These are phyloP conservation scores for Didymella lethalis DNA, from an alignment of 2,329 filamentous ascomycete genomes.

Conservation along the genomic window DNA sequence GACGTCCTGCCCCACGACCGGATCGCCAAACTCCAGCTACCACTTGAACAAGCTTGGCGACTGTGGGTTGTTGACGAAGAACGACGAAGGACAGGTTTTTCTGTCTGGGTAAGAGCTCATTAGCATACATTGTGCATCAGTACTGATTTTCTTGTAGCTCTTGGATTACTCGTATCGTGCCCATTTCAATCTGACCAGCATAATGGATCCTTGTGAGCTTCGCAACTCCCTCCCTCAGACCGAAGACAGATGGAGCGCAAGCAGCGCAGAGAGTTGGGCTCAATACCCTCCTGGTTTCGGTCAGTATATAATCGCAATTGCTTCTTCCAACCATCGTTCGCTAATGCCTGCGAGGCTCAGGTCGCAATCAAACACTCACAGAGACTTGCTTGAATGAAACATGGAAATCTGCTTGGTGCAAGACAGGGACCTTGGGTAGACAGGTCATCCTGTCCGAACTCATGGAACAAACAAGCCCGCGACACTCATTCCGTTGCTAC, in stretches of 20 bases:
- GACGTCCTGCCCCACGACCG: neutral
- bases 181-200: neutral
- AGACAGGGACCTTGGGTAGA: neutral
- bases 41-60: neutral
- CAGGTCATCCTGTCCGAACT: neutral
- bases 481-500: neutral
- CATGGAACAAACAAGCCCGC: neutral
- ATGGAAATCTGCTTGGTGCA: neutral
- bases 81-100: neutral
- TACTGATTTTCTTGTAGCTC: neutral
- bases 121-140: neutral
- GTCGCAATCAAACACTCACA: neutral
- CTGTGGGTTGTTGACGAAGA: neutral
- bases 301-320: neutral
- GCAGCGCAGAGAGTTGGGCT: neutral
- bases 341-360: neutral
- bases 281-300: neutral
- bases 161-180: neutral
- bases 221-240: neutral
- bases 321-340: neutral
- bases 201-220: neutral
- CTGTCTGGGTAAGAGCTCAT: neutral
- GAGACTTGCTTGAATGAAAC: neutral
- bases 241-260: neutral
- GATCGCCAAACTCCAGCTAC: neutral